Percentiles rank a stretch among this genome's conserved stretches.
phyloP scores from a whole-genome alignment of 495 filamentous ascomycete genomes.

The Parathielavia hyrcaniae region DNA sequence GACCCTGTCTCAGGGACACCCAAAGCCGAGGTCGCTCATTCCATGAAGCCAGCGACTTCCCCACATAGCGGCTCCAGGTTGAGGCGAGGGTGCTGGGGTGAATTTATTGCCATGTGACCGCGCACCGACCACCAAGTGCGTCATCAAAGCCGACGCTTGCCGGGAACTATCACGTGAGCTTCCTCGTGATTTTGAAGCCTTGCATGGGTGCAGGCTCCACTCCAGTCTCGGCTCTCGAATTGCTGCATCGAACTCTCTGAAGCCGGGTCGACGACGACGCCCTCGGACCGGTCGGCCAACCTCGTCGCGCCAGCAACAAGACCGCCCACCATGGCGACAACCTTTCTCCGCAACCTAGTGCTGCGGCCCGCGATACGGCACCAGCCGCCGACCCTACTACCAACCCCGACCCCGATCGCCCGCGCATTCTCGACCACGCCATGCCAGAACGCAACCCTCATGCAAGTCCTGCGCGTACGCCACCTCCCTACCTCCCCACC shows the following conservation, averaged over 20 bases:
- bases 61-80: constrained; percentile 2
- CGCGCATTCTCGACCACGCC: constrained; percentile 48
- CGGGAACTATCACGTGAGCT: constrained; percentile 15
- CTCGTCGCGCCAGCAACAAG: constrained; percentile 11
- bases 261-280: constrained; percentile 5
- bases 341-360: constrained; percentile 28
- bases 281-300: constrained; percentile 3
- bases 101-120: constrained; percentile 20
- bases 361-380: constrained; percentile 27
- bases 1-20: background rate
- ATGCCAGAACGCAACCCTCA: constrained; percentile 51
- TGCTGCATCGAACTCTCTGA: background rate
- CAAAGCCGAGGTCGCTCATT: constrained; percentile 17
- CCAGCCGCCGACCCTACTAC: constrained; percentile 11
- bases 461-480: constrained; percentile 51
- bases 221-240: constrained; percentile 3
- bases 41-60: background rate
- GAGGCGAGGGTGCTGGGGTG: constrained; percentile 7
- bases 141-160: constrained; percentile 14
- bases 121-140: background rate
- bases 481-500: background rate
- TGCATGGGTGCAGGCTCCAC: constrained; percentile 3
- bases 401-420: constrained; percentile 1
- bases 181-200: constrained; percentile 25
- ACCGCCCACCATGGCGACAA: constrained; percentile 26